These are phyloP conservation scores for Leccinum subrobustum DNA, from an alignment of 1,284 basidiomycete species.

Conservation along the genomic window DNA sequence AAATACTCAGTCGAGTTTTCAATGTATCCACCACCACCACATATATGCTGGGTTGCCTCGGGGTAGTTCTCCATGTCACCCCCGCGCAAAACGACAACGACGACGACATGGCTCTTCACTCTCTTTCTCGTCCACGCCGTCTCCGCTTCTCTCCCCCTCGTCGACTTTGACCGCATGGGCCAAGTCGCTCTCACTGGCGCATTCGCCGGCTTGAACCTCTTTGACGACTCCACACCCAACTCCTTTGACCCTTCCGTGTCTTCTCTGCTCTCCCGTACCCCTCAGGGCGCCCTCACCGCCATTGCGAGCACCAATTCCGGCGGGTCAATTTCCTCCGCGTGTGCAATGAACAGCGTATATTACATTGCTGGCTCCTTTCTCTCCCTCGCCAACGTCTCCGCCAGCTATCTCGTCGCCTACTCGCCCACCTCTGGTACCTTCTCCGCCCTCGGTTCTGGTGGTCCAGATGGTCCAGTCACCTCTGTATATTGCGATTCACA, in stretches of 20 bases:
- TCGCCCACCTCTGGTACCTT: constrained; percentile 58
- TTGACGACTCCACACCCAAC: constrained; percentile 53
- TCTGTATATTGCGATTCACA: constrained; percentile 82
- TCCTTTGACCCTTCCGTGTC: constrained; percentile 68
- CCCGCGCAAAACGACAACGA: not conserved
- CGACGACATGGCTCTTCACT: constrained; percentile 13
- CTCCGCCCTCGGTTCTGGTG: constrained; percentile 55
- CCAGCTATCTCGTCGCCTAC: constrained; percentile 75
- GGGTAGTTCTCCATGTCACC: not conserved
- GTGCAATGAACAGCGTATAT: constrained; percentile 58
- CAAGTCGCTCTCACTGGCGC: constrained; percentile 83
- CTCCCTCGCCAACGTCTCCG: constrained; percentile 55
- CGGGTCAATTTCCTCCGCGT: constrained; percentile 66
- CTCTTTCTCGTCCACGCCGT: constrained; percentile 36
- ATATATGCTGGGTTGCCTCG: not conserved
- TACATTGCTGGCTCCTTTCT: constrained; percentile 81
- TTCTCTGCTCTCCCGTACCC: constrained; percentile 65
- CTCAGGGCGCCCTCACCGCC: constrained; percentile 59
- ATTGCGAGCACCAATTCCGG: constrained; percentile 71
- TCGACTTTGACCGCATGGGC: constrained; percentile 92
- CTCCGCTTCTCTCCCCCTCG: constrained; percentile 65
- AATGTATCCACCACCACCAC: constrained; percentile 9
- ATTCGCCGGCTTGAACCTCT: constrained; percentile 82
- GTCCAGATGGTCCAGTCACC: constrained; percentile 71
- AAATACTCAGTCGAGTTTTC: not conserved